Evolutionary conservation across 2,329 filamentous ascomycete species (phyloP).

Genomic region (Monosporascus sp.): DNA sequence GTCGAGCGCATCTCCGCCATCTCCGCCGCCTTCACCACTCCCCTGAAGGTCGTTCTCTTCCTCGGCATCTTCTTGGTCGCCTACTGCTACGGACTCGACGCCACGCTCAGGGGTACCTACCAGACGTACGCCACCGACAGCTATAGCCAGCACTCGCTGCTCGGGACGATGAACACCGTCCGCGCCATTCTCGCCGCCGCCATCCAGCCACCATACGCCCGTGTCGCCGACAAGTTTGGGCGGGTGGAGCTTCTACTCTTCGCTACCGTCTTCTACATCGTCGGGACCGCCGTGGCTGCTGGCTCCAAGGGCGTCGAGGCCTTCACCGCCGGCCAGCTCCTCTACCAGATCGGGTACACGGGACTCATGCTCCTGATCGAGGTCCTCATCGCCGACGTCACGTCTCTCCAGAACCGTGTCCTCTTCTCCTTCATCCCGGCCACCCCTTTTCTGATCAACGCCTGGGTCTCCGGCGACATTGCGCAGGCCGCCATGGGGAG

Average conservation of each 20-base stretch:
- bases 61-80: conserved; percentile 53
- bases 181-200: conserved; percentile 56
- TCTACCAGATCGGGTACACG: conserved; percentile 63
- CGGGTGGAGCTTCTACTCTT: conserved; percentile 53
- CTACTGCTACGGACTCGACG: conserved; percentile 56
- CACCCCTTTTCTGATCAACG: conserved; percentile 55
- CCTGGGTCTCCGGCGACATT: conserved; percentile 59
- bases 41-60: conserved; percentile 49
- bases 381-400: conserved; percentile 60
- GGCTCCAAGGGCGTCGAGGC: conserved; percentile 40
- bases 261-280: conserved; percentile 51
- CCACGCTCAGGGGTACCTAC: conserved; percentile 46
- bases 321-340: conserved; percentile 53
- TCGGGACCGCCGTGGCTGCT: conserved; percentile 53
- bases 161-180: conserved; percentile 55
- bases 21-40: conserved; percentile 37
- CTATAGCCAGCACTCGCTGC: conserved; percentile 48
- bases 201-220: conserved; percentile 53
- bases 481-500: conserved; percentile 42
- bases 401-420: conserved; percentile 57
- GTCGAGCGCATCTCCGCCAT: conserved; percentile 50
- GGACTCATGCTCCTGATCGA: conserved; percentile 57
- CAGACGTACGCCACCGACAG: conserved; percentile 50
- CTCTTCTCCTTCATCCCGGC: conserved; percentile 63
- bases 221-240: conserved; percentile 60